These are phyloP conservation scores for Fusarium equiseti DNA, from an alignment of 2,329 filamentous ascomycete species.

Conservation along the genomic window DNA sequence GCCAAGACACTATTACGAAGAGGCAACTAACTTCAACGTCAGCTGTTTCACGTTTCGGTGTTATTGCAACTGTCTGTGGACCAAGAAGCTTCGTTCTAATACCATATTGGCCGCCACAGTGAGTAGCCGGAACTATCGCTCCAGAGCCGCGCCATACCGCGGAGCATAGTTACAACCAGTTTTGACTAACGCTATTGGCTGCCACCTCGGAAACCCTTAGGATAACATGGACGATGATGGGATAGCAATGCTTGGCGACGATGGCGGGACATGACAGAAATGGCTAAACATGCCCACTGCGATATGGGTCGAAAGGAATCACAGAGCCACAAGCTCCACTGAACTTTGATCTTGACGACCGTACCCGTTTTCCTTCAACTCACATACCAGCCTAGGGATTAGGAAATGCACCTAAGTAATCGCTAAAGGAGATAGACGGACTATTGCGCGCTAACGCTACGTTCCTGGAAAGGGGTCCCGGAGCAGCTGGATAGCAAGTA, in stretches of 20 bases:
- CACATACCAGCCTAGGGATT: background rate
- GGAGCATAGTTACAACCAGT: background rate
- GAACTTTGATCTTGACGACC: background rate
- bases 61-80: background rate
- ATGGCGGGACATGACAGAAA: background rate
- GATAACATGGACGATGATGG: background rate
- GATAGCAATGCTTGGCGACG: background rate
- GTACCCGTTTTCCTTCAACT: constrained; percentile 6
- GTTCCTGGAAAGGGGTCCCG: constrained; percentile 9
- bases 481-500: background rate
- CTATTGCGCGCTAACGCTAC: constrained; percentile 2
- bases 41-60: constrained; percentile 5
- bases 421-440: background rate
- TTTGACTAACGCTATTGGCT: background rate
- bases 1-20: background rate
- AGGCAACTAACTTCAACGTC: constrained; percentile 14
- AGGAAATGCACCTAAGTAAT: background rate
- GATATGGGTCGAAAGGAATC: background rate
- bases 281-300: background rate
- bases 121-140: constrained; percentile 1
- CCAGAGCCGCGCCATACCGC: constrained; percentile 2
- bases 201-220: background rate
- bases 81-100: background rate
- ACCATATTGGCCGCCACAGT: background rate
- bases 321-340: background rate